phyloP scores from a whole-genome alignment of 73 alveolate genomes.

The Durusdinium trenchii region DNA sequence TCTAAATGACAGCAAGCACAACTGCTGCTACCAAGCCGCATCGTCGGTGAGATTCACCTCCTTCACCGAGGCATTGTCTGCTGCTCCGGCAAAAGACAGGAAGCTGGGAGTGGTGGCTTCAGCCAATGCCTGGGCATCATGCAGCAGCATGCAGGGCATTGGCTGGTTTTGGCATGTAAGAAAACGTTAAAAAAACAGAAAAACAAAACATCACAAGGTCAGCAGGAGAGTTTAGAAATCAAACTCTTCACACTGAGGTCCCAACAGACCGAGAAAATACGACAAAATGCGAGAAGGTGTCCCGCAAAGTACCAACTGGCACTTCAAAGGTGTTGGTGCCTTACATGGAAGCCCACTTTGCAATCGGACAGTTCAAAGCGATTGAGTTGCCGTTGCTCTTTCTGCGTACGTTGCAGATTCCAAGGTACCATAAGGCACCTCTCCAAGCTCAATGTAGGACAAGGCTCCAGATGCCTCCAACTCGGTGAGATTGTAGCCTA shows the following conservation, averaged over 20 bases:
- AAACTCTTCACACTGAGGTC: neutral
- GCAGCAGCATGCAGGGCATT: neutral
- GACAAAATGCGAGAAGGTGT: slow-evolving; percentile 73
- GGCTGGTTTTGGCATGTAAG: neutral
- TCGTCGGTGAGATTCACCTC: slow-evolving; percentile 80
- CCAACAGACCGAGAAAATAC: slow-evolving; percentile 84
- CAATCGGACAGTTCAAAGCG: neutral
- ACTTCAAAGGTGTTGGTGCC: slow-evolving; percentile 67
- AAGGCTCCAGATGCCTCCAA: slow-evolving; percentile 52
- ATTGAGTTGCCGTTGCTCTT: neutral
- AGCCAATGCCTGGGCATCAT: slow-evolving; percentile 69
- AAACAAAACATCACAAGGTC: neutral
- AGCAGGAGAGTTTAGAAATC: neutral
- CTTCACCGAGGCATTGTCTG: slow-evolving; percentile 78
- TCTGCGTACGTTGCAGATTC: neutral
- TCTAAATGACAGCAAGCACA: no score
- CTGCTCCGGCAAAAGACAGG: slow-evolving; percentile 69
- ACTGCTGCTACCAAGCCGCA: neutral
- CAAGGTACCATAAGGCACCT: slow-evolving; percentile 70
- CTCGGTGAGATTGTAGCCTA: slow-evolving; percentile 49
- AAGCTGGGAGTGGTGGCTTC: slow-evolving; percentile 81
- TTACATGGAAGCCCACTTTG: neutral
- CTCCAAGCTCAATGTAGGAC: slow-evolving; percentile 67
- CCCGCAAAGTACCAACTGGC: slow-evolving; percentile 75
- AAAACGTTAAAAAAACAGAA: neutral